Conservation (phyloP, 352 stramenopile species). For the Halophytophthora polymorphica region DNA sequence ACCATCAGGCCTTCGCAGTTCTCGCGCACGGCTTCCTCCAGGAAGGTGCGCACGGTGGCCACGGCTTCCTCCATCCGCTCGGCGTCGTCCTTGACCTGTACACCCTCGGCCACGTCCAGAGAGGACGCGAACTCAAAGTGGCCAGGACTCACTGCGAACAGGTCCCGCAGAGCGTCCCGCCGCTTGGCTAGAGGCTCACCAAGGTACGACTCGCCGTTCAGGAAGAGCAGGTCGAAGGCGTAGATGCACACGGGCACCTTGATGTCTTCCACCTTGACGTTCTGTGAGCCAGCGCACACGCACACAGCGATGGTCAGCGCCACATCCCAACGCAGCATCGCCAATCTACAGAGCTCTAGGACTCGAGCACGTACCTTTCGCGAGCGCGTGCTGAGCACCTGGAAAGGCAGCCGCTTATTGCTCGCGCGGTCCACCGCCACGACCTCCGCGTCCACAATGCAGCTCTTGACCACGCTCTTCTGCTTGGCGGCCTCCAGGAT, state of each 20-base stretch:
- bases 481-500: slow-evolving; percentile 59
- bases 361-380: slow-evolving; percentile 71
- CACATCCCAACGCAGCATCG: background rate
- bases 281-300: slow-evolving; percentile 21
- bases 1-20: slow-evolving; percentile 99
- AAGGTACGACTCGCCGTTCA: slow-evolving; percentile 96
- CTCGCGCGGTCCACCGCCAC: slow-evolving; percentile 97
- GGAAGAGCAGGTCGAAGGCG: slow-evolving; percentile 98
- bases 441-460: slow-evolving; percentile 98
- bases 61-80: slow-evolving; percentile 87
- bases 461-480: slow-evolving; percentile 66
- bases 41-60: slow-evolving; percentile 88
- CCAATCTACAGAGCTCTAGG: slow-evolving; percentile 1
- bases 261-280: slow-evolving; percentile 87
- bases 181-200: slow-evolving; percentile 87
- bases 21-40: slow-evolving; percentile 93
- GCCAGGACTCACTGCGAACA: slow-evolving; percentile 92
- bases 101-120: slow-evolving; percentile 83
- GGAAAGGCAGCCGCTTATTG: slow-evolving; percentile 97
- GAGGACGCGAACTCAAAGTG: slow-evolving; percentile 94
- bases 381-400: slow-evolving; percentile 97
- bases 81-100: slow-evolving; percentile 84
- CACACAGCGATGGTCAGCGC: too few relatives aligned
- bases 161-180: slow-evolving; percentile 86
- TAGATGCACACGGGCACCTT: slow-evolving; percentile 93